Base-by-base conservation (phyloP, 225 moss, liverwort and hornwort species). In the Marchantia polymorpha region DNA sequence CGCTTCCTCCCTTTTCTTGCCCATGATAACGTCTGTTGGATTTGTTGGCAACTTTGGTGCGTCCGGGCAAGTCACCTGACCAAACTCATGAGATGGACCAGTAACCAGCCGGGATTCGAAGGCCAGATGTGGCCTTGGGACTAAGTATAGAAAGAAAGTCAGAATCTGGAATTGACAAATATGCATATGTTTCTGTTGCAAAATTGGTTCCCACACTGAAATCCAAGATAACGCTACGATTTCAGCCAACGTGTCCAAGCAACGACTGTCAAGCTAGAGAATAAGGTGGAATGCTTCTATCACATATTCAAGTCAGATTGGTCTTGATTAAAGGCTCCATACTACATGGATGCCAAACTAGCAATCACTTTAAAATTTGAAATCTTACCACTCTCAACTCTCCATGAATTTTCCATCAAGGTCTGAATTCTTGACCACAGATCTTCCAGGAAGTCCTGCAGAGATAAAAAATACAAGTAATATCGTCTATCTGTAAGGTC, bases 61-160 rank as follows among this genome's bases (percentile, higher is more conserved):
- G 46, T 91, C 93, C 2, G 95, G 93, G 58, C 92, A 83, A 13
- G 88, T 81, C 13, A 99, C 72, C 16, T 90, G 78, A 11, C 86
- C 85, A 71, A 99, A 88, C 56, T 93, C 92, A 85, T 95, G 99
- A 23, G 85, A 90, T 53, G 87, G 89, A 6, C 89, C 90, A 46
- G 87, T 90, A 72, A 92, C 99, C 26, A 99, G 81, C 46, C 99
- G 92, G 7, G 93, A 86, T 78, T 99, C 99, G 56, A 99, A 99
- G 10, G 92, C 88, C 29, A 92, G 87, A 83, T 99, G 99, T 23
- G 94, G 99, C 17, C 93, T 90, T 25, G 99, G 99, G 50, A 95
- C 94, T 88, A 83, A 51, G 50, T 46, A 75, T 13, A 78, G 8
- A 58, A 27, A 29, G 25, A 73, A 55, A n/a, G 14, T 67, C 22